phyloP scores from a whole-genome alignment of 345 rosid species.

The Microthlaspi erraticum region DNA sequence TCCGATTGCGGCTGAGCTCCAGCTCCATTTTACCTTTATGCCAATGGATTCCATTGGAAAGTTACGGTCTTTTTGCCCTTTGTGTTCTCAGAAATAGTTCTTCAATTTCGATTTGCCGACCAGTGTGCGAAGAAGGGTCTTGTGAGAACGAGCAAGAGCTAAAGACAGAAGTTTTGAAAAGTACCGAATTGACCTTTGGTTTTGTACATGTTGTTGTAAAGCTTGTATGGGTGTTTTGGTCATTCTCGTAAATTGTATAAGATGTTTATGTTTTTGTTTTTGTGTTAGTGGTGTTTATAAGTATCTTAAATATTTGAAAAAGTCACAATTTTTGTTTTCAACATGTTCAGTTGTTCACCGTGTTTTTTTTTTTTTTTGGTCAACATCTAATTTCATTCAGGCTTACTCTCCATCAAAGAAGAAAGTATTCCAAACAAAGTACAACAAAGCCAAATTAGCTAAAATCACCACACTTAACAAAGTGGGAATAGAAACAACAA shows the following conservation, averaged over 20 bases:
- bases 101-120: slow-evolving; percentile 8
- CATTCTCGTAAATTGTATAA: background rate
- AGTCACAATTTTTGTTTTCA: too few species aligned
- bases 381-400: too few species aligned
- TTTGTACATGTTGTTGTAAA: background rate
- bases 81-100: background rate
- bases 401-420: too few species aligned
- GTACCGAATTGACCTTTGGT: background rate
- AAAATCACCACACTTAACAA: too few species aligned
- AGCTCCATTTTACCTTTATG: slow-evolving; percentile 71
- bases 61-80: slow-evolving; percentile 9
- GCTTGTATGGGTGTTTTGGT: background rate
- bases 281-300: too few species aligned
- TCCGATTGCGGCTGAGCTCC: slow-evolving; percentile 75
- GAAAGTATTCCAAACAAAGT: too few species aligned
- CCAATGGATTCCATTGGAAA: slow-evolving; percentile 28
- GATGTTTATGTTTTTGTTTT: too few species aligned
- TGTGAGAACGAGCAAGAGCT: background rate
- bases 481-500: too few species aligned
- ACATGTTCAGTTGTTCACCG: too few species aligned
- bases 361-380: too few species aligned
- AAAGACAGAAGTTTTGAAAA: background rate
- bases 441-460: too few species aligned
- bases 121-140: background rate
- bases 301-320: too few species aligned